phyloP scores from a whole-genome alignment of 768 basidiomycete genomes.

The Suillus subaureus region DNA sequence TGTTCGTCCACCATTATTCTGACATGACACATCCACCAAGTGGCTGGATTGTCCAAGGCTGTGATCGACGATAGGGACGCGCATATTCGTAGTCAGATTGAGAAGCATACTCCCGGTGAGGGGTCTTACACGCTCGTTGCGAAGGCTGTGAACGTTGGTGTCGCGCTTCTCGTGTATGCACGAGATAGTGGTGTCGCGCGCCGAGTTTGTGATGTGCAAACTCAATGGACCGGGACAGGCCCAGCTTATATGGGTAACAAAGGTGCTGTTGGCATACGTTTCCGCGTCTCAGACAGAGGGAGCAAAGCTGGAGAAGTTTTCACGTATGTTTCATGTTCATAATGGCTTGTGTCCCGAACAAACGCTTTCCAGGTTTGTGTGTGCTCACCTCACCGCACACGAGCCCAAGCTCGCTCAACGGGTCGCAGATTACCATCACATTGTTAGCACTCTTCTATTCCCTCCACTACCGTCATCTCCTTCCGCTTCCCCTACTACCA shows the following conservation, averaged over 20 bases:
- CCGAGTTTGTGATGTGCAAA: slow-evolving; percentile 64
- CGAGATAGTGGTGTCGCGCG: slow-evolving; percentile 68
- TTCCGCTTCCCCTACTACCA: slow-evolving; percentile 49
- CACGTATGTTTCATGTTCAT: slow-evolving; percentile 58
- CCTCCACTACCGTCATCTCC: slow-evolving; percentile 47
- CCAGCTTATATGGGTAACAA: slow-evolving; percentile 90
- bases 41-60: slow-evolving; percentile 72
- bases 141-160: slow-evolving; percentile 81
- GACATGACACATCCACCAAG: slow-evolving; percentile 38
- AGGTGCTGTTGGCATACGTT: slow-evolving; percentile 87
- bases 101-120: slow-evolving; percentile 68
- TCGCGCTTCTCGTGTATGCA: slow-evolving; percentile 87
- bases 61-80: slow-evolving; percentile 70
- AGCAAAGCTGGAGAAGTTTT: slow-evolving; percentile 70
- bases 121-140: slow-evolving; percentile 80
- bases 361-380: slow-evolving; percentile 69
- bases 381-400: slow-evolving; percentile 89
- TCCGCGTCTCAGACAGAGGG: slow-evolving; percentile 64
- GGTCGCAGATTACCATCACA: slow-evolving; percentile 78
- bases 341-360: slow-evolving; percentile 6
- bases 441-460: slow-evolving; percentile 82
- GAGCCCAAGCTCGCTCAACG: slow-evolving; percentile 63
- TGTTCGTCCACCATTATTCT: slow-evolving; percentile 7
- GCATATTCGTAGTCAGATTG: slow-evolving; percentile 76
- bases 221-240: slow-evolving; percentile 75